Percentiles rank a stretch among this genome's conserved stretches.
Evolutionary conservation across 805 yeast species (phyloP).

Genomic region (Cyberlindnera lachancei): DNA sequence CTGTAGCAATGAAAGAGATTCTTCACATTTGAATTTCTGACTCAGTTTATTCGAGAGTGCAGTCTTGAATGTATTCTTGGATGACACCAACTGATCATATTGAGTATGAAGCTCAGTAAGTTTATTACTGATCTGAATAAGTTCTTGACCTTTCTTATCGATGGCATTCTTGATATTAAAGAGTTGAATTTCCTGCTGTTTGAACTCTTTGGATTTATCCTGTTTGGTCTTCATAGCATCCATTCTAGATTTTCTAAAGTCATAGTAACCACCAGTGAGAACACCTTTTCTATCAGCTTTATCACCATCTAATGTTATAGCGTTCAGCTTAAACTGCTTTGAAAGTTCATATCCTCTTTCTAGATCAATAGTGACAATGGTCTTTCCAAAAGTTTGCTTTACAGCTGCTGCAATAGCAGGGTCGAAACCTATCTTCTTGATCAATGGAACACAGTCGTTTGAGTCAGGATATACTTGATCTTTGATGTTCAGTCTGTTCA

Average conservation of each 20-base stretch:
- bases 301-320: slow-evolving; percentile 91
- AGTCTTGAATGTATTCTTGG: slow-evolving; percentile 37
- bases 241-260: slow-evolving; percentile 56
- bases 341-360: slow-evolving; percentile 64
- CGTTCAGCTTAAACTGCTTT: slow-evolving; percentile 49
- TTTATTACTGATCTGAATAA: slow-evolving; percentile 42
- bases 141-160: slow-evolving; percentile 38
- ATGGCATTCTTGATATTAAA: slow-evolving; percentile 31
- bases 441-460: slow-evolving; percentile 63
- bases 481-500: slow-evolving; percentile 52
- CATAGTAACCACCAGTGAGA: slow-evolving; percentile 82
- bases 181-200: slow-evolving; percentile 32
- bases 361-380: slow-evolving; percentile 68
- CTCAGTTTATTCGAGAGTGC: slow-evolving; percentile 34
- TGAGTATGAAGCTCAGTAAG: slow-evolving; percentile 26
- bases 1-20: slow-evolving; percentile 27
- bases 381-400: slow-evolving; percentile 70
- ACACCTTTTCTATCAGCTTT: slow-evolving; percentile 79
- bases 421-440: slow-evolving; percentile 63
- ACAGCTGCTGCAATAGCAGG: slow-evolving; percentile 57
- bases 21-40: slow-evolving; percentile 36
- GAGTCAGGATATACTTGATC: slow-evolving; percentile 51
- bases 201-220: slow-evolving; percentile 42
- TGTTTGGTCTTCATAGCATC: slow-evolving; percentile 58
- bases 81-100: slow-evolving; percentile 35